Evolutionary conservation across 768 basidiomycete species (phyloP).

Genomic region (Suillus brevipes): DNA sequence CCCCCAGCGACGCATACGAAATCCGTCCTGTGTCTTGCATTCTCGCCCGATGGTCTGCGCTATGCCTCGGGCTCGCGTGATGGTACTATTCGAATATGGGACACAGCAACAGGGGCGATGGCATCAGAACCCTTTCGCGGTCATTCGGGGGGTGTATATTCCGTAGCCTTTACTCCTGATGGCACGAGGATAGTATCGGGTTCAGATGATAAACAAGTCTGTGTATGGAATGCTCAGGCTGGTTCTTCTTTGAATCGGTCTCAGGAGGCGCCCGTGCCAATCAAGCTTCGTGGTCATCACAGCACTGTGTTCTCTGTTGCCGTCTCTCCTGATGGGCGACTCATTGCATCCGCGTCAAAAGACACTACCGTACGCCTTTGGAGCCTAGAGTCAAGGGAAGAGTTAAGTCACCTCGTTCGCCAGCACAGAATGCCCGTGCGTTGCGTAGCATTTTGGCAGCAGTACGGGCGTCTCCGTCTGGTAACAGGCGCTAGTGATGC

Average conservation of each 20-base stretch:
- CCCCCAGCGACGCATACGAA: conserved; percentile 27
- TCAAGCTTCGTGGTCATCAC: conserved; percentile 21
- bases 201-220: conserved; percentile 30
- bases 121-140: conserved; percentile 19
- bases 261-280: conserved; percentile 8
- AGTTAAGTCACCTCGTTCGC: conserved; percentile 28
- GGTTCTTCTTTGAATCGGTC: conserved; percentile 17
- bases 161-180: conserved; percentile 32
- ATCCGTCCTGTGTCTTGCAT: conserved; percentile 27
- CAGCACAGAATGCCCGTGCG: conserved; percentile 28
- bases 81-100: conserved; percentile 30
- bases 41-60: conserved; percentile 26
- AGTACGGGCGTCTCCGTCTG: conserved; percentile 24
- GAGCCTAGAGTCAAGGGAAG: conserved; percentile 20
- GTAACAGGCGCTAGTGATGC: conserved; percentile 28
- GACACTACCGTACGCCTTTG: conserved; percentile 34
- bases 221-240: conserved; percentile 28
- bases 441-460: conserved; percentile 26
- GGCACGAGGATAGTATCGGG: conserved; percentile 30
- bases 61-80: conserved; percentile 36
- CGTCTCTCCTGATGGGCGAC: conserved; percentile 30
- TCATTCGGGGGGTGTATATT: conserved; percentile 21
- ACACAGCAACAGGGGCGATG: conserved; percentile 20
- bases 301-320: conserved; percentile 30
- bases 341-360: conserved; percentile 32